Base-by-base conservation (phyloP, 2,329 filamentous ascomycete species). In the Coleophoma cylindrospora region DNA sequence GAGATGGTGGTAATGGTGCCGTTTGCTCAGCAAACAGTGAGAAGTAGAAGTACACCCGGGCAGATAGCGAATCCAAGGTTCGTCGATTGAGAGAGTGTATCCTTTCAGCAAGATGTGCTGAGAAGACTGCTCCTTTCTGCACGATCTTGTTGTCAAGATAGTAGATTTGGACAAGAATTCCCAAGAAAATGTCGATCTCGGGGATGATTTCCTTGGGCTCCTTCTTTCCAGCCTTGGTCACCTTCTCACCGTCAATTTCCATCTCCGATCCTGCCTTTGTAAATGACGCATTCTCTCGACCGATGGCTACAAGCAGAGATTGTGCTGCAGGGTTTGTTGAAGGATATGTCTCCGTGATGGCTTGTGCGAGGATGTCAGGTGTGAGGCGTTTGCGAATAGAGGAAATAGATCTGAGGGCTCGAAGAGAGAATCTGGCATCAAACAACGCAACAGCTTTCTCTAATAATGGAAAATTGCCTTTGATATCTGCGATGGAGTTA, bases 1-100 rank as follows among this genome's bases (percentile, higher is more conserved):
- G 87, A 47, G 91, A 96, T 21, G 92, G 91, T 41, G 94, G 89
- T 55, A 92, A 81, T 19, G 92, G 91, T 53, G 84, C 82, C 54
- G 95, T 81, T 70, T 95, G 86, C 77, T 99, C 94, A 73, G 87
- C 90, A 76, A 97, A 97, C 61, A 97, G 78, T 21, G 90, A 90
- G 73, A 90, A 96, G 77, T 99, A 99, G 73, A 96, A 97, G 79
- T 96, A 99, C 56, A 92, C 91, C 71, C 95, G 95, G 57, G 92
- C 91, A 52, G 91, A 89, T 52, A 99, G 82, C 45, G 91, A 91
- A 70, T 99, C 94, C 55, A 99, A 76, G 21, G 94, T 97, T 61
- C 94, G 86, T 55, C 94, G 87, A 76, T 99, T 99, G 66, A 95
- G 79, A 48, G 84, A 79, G 64, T 95, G 90, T 67, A 97, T 86